Percentiles rank a stretch among this genome's conserved stretches.
These are phyloP conservation scores for Cubamyces sp. DNA, from an alignment of 768 basidiomycete genomes.

Conservation along the genomic window DNA sequence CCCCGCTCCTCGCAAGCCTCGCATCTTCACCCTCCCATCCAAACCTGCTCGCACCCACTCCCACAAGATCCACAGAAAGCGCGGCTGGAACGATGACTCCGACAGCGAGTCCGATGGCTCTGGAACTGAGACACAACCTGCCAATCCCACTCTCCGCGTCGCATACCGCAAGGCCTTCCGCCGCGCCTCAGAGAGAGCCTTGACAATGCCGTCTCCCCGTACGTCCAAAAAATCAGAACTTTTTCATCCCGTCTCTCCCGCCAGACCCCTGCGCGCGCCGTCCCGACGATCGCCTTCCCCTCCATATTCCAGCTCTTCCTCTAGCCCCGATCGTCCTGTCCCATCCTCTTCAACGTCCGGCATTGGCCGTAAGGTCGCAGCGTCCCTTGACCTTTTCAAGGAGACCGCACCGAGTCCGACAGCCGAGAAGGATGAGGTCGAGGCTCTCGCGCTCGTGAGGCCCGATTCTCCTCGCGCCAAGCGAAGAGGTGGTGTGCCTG, in stretches of 20 bases:
- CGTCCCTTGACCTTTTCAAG: constrained; percentile 80
- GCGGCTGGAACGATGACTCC: constrained; percentile 29
- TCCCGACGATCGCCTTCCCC: constrained; percentile 33
- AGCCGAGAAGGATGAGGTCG: constrained; percentile 35
- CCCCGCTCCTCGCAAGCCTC: constrained; percentile 33
- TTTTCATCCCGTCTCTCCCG: constrained; percentile 25
- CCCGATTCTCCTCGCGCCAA: constrained; percentile 34
- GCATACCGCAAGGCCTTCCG: constrained; percentile 29
- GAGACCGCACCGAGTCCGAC: constrained; percentile 55
- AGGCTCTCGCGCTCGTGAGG: constrained; percentile 34
- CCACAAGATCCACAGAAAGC: constrained; percentile 34
- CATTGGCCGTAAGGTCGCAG: constrained; percentile 83
- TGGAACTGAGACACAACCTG: constrained; percentile 45
- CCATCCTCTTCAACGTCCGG: constrained; percentile 39
- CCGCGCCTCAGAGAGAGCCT: constrained; percentile 32
- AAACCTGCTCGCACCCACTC: constrained; percentile 29
- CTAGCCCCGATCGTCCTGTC: constrained; percentile 21
- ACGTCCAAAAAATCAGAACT: constrained; percentile 31
- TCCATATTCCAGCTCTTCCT: constrained; percentile 30
- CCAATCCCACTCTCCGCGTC: constrained; percentile 29
- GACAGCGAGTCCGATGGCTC: constrained; percentile 49
- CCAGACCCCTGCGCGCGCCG: constrained; percentile 26
- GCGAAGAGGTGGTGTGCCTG: constrained; percentile 42
- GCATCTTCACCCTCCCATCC: constrained; percentile 32
- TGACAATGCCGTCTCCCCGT: constrained; percentile 41